phyloP scores from a whole-genome alignment of 345 rosid species.

The Microcos paniculata region DNA sequence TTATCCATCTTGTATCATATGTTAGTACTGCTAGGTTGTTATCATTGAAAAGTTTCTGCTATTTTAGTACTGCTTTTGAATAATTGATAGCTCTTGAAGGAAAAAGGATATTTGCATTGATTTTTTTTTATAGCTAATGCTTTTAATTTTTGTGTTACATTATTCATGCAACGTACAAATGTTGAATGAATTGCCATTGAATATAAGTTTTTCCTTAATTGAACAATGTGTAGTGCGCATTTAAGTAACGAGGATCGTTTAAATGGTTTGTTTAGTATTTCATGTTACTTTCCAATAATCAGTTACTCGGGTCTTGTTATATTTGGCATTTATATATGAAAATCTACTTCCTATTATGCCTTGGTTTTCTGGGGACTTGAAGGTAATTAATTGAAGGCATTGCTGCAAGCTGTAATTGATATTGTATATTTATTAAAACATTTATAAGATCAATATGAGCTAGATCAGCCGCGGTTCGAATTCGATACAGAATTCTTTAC shows the following conservation, averaged over 20 bases:
- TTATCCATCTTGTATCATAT: background rate
- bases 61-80: background rate
- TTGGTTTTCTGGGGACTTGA: background rate
- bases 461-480: background rate
- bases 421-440: background rate
- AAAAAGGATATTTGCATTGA: background rate
- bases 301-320: background rate
- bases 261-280: background rate
- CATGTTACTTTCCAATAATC: background rate
- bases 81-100: conserved; percentile 3
- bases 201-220: background rate
- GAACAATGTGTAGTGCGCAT: background rate
- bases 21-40: background rate
- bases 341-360: background rate
- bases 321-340: conserved; percentile 5
- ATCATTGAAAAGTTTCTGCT: background rate
- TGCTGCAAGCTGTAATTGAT: background rate
- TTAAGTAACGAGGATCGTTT: background rate
- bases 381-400: background rate
- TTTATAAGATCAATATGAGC: background rate
- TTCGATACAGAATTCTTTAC: background rate
- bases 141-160: background rate
- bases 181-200: background rate
- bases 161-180: background rate
- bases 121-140: background rate